Conservation (phyloP, 257 asterid species). For the Phtheirospermum japonicum region DNA sequence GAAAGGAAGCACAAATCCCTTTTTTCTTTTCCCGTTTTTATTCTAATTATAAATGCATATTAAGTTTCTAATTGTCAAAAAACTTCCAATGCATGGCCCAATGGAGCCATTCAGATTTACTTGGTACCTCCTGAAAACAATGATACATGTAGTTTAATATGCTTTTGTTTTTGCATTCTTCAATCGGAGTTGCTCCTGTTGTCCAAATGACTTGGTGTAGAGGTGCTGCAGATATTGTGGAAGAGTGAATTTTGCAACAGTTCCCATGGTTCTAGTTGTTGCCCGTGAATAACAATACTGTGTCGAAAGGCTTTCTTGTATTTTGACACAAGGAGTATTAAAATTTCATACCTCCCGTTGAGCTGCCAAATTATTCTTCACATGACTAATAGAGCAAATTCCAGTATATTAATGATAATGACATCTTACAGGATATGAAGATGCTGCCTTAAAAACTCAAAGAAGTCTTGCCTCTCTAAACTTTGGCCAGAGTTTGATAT, state of each 20-base stretch:
- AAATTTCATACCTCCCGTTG: background rate
- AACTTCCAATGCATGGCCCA: slow-evolving; percentile 3
- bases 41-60: slow-evolving; percentile 2
- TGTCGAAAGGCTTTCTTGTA: background rate
- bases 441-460: slow-evolving; percentile 92
- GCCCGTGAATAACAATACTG: background rate
- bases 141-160: background rate
- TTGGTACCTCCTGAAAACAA: background rate
- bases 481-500: slow-evolving; percentile 90
- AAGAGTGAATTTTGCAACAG: background rate
- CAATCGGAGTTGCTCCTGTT: background rate
- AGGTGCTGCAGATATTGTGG: background rate
- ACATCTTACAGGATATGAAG: slow-evolving; percentile 77
- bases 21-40: background rate
- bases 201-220: background rate
- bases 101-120: slow-evolving; percentile 3
- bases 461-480: slow-evolving; percentile 82
- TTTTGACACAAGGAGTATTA: slow-evolving; percentile 3
- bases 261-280: background rate
- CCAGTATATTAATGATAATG: slow-evolving; percentile 21
- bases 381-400: slow-evolving; percentile 11
- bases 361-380: slow-evolving; percentile 8
- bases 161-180: background rate
- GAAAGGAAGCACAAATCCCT: background rate
- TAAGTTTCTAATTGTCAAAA: background rate